A percentile compares a stretch with the other conserved stretches of the same genome.
These are phyloP conservation scores for Coemansia sp. DNA, from an alignment of 192 early-diverging fungal species.

Conservation along the genomic window DNA sequence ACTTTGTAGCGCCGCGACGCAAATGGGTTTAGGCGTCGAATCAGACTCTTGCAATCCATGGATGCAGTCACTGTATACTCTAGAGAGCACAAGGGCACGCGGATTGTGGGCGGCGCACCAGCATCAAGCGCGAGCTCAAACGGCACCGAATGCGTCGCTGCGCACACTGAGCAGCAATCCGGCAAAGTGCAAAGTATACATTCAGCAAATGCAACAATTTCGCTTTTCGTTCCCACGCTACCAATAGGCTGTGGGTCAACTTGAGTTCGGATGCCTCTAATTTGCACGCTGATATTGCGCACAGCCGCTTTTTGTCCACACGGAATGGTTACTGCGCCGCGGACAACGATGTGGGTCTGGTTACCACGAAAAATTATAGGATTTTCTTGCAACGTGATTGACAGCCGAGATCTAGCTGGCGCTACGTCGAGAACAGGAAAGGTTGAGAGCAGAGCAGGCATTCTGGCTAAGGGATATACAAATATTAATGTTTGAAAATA, in stretches of 20 bases:
- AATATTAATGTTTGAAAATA: background rate
- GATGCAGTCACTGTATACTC: background rate
- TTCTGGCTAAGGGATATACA: background rate
- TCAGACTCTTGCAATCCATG: background rate
- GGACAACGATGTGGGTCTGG: background rate
- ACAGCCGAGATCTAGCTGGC: too few species aligned
- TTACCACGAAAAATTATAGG: background rate
- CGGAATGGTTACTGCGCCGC: background rate
- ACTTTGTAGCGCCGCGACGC: background rate
- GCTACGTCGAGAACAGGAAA: too few species aligned
- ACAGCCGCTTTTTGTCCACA: background rate
- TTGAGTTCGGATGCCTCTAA: background rate
- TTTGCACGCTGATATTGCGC: background rate
- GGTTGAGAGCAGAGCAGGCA: too few species aligned
- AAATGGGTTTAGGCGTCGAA: background rate
- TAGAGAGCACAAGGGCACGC: background rate
- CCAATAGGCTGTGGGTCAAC: background rate
- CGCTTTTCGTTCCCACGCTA: background rate
- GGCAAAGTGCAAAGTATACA: background rate
- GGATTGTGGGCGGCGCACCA: background rate
- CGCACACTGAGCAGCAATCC: background rate
- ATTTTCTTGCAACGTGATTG: background rate
- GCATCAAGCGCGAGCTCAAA: conserved; percentile 1
- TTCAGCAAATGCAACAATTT: too few species aligned
- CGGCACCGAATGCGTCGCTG: background rate